Evolutionary conservation across 345 rosid species (phyloP), one percentile per base, ranked within the genome.

Genomic region (Citrus unshiu): DNA sequence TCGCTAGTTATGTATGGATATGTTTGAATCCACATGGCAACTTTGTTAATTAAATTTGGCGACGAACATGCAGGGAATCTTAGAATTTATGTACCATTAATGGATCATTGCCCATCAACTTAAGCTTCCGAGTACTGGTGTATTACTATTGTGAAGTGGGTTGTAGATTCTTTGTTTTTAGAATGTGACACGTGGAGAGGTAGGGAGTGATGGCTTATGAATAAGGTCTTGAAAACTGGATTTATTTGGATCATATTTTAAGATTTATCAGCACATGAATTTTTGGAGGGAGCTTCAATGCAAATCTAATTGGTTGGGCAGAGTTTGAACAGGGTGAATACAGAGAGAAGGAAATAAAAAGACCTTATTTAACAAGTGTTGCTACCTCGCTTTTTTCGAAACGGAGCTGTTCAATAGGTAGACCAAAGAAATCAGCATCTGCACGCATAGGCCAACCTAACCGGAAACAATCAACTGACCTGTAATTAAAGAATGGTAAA

Each of bases 371-470:
- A 25, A 72, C 32, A 78, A 74, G 72, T 49, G 67, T 34, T 72
- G 39, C 63, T 83, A 93, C 99, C 94, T 80, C 98, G 73, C 80
- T 89, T 86, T 91, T 93, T 19, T 87, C 93, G 32, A 16, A 51
- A 24, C 13, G 78, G 43, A 21, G 78, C 68, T 71, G 84, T n/a
- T 74, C 86, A 75, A 76, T 71, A 64, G 93, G 79, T 69, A 79
- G 64, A 54, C 81, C 76, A 85, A 97, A 97, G 89, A 97, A 97
- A 86, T 93, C 98, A 79, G 98, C 98, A 91, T 87, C 97, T 34
- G 88, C 90, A 71, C 98, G 96, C 99, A 97, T 94, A 57, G 99
- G 99, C 99, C 99, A 97, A 70, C 99, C 97, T 82, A 97, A 79
- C 40, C 97, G 95, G 81, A 97, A 97, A 86, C 99, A 97, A 85